These are phyloP conservation scores for Coleophoma cylindrospora DNA, from an alignment of 2,329 filamentous ascomycete species.

Conservation along the genomic window DNA sequence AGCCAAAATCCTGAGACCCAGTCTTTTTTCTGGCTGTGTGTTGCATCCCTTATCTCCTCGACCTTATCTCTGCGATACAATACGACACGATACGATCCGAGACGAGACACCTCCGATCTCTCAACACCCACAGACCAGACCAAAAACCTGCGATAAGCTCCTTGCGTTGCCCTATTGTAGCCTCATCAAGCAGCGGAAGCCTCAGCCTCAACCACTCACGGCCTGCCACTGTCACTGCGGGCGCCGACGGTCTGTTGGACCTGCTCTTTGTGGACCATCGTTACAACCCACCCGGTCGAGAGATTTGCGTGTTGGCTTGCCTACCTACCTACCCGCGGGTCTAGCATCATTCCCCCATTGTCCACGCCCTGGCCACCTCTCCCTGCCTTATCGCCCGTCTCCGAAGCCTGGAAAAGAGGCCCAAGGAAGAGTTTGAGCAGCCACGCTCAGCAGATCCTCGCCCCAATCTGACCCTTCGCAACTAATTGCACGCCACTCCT, in stretches of 20 bases:
- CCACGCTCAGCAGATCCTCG: slow-evolving; percentile 6
- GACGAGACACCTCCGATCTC: neutral
- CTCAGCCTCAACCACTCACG: neutral
- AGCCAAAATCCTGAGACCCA: neutral
- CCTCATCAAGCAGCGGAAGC: neutral
- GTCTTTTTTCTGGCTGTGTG: neutral
- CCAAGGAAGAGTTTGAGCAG: slow-evolving; percentile 9
- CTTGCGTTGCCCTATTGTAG: too few relatives aligned
- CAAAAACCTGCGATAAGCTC: too few relatives aligned
- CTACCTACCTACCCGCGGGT: neutral
- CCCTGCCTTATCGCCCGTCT: slow-evolving; percentile 15
- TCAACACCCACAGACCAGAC: neutral
- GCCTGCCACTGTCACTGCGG: too few relatives aligned
- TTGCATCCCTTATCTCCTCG: neutral
- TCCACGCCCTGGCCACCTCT: neutral
- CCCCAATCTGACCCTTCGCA: slow-evolving; percentile 15
- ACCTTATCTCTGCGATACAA: neutral
- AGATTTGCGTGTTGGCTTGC: neutral
- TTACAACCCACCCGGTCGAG: neutral
- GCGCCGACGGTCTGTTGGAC: slow-evolving; percentile 10
- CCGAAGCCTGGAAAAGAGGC: slow-evolving; percentile 16
- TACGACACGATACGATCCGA: neutral
- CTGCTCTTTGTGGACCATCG: slow-evolving; percentile 10
- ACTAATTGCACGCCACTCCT: neutral
- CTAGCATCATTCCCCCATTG: neutral